Evolutionary conservation across 441 rosid species (phyloP).

Genomic region (Populus trichocarpa): DNA sequence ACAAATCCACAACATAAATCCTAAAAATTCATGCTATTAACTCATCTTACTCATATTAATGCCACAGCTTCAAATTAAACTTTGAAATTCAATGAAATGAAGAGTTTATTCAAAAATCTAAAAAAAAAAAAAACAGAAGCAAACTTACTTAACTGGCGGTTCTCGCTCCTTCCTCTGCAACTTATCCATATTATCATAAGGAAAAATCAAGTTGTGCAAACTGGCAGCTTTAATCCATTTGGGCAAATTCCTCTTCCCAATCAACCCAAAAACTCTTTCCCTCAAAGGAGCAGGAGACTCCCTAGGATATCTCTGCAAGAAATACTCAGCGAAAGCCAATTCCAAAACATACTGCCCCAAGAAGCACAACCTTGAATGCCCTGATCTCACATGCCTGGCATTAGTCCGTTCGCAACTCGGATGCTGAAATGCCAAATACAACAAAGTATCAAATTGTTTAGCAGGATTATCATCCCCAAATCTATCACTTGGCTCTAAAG

Average conservation of each 20-base stretch:
- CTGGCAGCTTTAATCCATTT: constrained; percentile 87
- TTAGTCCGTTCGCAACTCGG: constrained; percentile 81
- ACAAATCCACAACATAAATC: not conserved
- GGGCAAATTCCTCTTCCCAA: constrained; percentile 86
- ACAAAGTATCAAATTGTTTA: constrained; percentile 80
- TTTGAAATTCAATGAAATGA: not conserved
- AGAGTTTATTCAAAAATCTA: not conserved
- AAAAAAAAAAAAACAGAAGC: not conserved
- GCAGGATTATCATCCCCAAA: constrained; percentile 87
- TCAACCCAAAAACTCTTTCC: constrained; percentile 87
- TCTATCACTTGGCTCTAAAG: constrained; percentile 59
- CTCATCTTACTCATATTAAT: not conserved
- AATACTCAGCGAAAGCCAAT: constrained; percentile 71
- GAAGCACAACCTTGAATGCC: constrained; percentile 79
- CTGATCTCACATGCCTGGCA: constrained; percentile 76
- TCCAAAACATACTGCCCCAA: constrained; percentile 93
- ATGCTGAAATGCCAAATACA: constrained; percentile 88
- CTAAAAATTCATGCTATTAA: not conserved
- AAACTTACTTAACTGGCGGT: constrained; percentile 86
- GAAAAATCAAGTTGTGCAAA: constrained; percentile 85
- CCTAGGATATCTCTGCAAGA: constrained; percentile 91
- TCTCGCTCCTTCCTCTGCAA: constrained; percentile 70
- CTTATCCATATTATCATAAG: constrained; percentile 86
- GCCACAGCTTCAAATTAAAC: not conserved
- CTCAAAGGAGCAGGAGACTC: constrained; percentile 87